Evolutionary conservation across 495 filamentous ascomycete species (phyloP).

Genomic region (Tetracladium setigerum): DNA sequence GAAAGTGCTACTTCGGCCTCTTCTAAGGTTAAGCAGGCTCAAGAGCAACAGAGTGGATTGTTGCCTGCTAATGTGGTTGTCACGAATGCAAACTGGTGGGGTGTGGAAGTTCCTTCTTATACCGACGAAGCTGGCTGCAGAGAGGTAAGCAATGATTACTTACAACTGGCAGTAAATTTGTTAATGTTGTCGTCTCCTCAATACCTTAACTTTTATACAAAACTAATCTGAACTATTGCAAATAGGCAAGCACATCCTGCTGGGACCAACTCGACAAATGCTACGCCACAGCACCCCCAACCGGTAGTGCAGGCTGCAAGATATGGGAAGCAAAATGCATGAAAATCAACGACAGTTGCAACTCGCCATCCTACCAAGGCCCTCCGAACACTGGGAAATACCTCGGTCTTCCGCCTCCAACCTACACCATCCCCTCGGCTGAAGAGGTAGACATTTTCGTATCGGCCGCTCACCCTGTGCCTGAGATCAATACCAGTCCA

Average conservation of each 20-base stretch:
- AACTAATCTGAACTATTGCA: neutral
- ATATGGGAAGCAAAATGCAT: constrained; percentile 55
- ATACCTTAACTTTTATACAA: neutral
- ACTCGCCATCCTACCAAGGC: constrained; percentile 38
- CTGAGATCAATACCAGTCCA: no score
- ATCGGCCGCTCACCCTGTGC: no score
- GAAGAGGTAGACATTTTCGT: no score
- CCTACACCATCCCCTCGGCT: no score
- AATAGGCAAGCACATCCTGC: constrained; percentile 36
- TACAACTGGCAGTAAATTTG: no score
- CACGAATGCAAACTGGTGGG: constrained; percentile 68
- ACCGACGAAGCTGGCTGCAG: constrained; percentile 50
- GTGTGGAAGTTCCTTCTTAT: constrained; percentile 47
- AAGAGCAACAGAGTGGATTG: constrained; percentile 17
- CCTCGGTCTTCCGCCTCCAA: no score
- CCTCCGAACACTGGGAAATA: constrained; percentile 47
- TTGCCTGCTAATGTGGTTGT: constrained; percentile 48
- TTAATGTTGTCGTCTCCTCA: no score
- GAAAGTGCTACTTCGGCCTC: neutral
- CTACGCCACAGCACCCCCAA: constrained; percentile 47
- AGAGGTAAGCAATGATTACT: constrained; percentile 17
- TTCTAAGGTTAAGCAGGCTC: neutral
- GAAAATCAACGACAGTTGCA: constrained; percentile 40
- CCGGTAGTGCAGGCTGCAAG: constrained; percentile 48
- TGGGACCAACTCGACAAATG: constrained; percentile 50